These are phyloP conservation scores for Lactarius deliciosus DNA, from an alignment of 768 basidiomycete species.

Conservation along the genomic window DNA sequence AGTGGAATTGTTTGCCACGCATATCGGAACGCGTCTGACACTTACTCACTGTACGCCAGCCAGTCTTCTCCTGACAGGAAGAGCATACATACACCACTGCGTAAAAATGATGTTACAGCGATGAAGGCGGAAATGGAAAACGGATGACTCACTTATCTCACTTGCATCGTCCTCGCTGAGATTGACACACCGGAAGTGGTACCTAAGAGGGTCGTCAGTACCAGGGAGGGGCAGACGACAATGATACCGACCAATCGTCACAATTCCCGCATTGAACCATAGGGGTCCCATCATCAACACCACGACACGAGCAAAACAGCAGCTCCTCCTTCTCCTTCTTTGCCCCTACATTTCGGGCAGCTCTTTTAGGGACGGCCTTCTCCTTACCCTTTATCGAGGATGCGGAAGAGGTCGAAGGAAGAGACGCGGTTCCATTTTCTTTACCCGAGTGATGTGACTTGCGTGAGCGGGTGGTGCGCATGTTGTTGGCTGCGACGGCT, in stretches of 20 bases:
- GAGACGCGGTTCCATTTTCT: slow-evolving; percentile 14
- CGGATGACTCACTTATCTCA: slow-evolving; percentile 64
- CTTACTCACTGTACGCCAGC: slow-evolving; percentile 73
- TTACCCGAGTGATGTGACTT: slow-evolving; percentile 13
- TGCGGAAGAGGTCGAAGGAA: neutral
- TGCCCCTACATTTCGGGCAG: slow-evolving; percentile 23
- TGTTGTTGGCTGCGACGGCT: slow-evolving; percentile 18
- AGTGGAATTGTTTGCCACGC: slow-evolving; percentile 5
- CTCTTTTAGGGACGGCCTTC: slow-evolving; percentile 18
- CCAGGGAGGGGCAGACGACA: neutral
- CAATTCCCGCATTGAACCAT: slow-evolving; percentile 75
- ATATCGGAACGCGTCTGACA: slow-evolving; percentile 38
- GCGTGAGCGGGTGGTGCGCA: slow-evolving; percentile 27
- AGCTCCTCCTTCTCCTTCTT: slow-evolving; percentile 28
- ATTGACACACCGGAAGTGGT: slow-evolving; percentile 71
- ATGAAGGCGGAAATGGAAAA: slow-evolving; percentile 15
- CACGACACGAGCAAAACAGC: slow-evolving; percentile 59
- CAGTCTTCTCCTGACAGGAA: slow-evolving; percentile 56
- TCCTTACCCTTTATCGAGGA: slow-evolving; percentile 24
- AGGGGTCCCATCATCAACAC: slow-evolving; percentile 70
- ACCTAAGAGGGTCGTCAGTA: slow-evolving; percentile 46
- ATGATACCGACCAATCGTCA: slow-evolving; percentile 56
- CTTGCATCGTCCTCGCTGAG: slow-evolving; percentile 61
- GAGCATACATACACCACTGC: slow-evolving; percentile 59
- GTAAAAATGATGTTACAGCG: neutral